Evolutionary conservation across 2,329 filamentous ascomycete genomes (phyloP).

Genomic region (Colletotrichum sp.): DNA sequence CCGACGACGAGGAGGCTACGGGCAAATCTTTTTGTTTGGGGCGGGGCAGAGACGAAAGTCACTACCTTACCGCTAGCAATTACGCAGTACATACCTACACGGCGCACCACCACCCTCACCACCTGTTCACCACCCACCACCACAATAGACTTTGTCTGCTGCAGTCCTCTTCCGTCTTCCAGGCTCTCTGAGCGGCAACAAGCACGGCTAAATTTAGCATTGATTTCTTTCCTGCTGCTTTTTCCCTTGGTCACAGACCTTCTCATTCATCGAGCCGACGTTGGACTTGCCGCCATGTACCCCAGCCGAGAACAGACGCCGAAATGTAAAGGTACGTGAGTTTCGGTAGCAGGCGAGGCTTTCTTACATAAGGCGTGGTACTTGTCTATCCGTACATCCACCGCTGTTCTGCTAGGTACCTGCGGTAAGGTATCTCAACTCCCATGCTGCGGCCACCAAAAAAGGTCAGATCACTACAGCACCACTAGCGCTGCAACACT

Average conservation of each 20-base stretch:
- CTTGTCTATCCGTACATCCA: background rate
- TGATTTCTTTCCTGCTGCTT: background rate
- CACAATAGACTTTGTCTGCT: background rate
- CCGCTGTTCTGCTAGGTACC: background rate
- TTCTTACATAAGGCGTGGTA: background rate
- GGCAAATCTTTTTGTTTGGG: background rate
- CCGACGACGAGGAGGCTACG: background rate
- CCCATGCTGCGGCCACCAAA: background rate
- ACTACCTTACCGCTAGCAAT: background rate
- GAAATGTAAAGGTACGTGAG: background rate
- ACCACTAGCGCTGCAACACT: background rate
- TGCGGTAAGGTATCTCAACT: background rate
- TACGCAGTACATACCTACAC: background rate
- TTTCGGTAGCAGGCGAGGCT: background rate
- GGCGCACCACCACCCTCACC: background rate
- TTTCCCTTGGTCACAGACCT: background rate
- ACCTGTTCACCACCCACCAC: background rate
- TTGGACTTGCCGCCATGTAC: background rate
- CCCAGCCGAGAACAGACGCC: background rate
- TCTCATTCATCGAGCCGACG: background rate
- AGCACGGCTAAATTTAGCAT: constrained; percentile 7
- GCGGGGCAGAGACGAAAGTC: background rate
- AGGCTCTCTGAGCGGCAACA: background rate
- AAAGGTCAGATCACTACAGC: background rate
- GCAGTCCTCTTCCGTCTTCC: background rate